A percentile compares a stretch with the other conserved stretches of the same genome.
Evolutionary conservation across 768 basidiomycete species (phyloP).

Genomic region (Tylopilus cervinicoccineus): DNA sequence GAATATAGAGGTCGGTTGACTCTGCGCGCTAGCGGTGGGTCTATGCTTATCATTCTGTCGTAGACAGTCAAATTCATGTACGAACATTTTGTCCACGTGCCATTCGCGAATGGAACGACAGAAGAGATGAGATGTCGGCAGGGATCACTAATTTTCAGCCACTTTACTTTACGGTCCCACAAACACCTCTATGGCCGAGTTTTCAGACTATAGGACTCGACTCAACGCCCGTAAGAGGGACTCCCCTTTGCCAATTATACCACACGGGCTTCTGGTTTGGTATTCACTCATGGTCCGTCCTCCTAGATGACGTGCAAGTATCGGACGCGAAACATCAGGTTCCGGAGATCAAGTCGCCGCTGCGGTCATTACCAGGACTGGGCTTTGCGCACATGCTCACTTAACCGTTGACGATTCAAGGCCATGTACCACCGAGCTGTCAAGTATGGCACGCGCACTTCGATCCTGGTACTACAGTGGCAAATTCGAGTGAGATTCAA

Average conservation of each 20-base stretch:
- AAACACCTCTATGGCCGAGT: background rate
- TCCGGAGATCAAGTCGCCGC: background rate
- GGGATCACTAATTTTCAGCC: constrained; percentile 21
- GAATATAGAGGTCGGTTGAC: background rate
- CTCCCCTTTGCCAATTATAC: background rate
- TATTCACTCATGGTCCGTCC: background rate
- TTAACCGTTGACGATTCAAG: too few relatives aligned
- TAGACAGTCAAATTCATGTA: constrained; percentile 9
- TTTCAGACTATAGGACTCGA: background rate
- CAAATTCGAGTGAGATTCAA: too few relatives aligned
- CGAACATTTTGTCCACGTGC: constrained; percentile 16
- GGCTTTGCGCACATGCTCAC: too few relatives aligned
- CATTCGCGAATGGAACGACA: constrained; percentile 14
- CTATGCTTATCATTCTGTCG: background rate
- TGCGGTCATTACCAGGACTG: constrained; percentile 13
- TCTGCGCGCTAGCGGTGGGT: background rate
- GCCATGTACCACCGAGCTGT: too few relatives aligned
- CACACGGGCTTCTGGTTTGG: background rate
- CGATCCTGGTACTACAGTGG: too few relatives aligned
- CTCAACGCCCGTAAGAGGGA: background rate
- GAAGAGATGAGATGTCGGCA: constrained; percentile 13
- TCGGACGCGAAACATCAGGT: background rate
- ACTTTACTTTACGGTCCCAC: background rate
- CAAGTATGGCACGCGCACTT: too few relatives aligned
- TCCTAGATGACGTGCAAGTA: too few relatives aligned